Conservation (phyloP, 2,329 filamentous ascomycete genomes). For the Juglanconis juglandina region DNA sequence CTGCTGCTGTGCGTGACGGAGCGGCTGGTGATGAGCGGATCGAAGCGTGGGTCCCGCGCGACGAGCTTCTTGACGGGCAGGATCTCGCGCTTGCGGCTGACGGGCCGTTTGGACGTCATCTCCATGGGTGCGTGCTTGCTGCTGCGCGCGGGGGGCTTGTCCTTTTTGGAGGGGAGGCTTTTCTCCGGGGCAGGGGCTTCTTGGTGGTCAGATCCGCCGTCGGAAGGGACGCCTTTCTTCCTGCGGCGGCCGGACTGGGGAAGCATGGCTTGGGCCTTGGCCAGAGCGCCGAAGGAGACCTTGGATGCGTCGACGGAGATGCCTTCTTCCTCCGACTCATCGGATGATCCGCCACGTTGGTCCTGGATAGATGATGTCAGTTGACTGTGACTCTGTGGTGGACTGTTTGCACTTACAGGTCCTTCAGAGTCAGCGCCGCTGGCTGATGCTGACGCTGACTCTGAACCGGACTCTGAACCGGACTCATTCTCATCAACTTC, state of each 20-base stretch:
- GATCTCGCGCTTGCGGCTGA: slow-evolving; percentile 75
- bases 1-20: slow-evolving; percentile 20
- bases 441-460: neutral
- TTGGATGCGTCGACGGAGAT: slow-evolving; percentile 47
- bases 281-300: slow-evolving; percentile 86
- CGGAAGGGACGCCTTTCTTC: slow-evolving; percentile 21
- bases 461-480: slow-evolving; percentile 3
- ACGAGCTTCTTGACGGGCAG: slow-evolving; percentile 56
- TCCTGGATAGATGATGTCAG: slow-evolving; percentile 25
- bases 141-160: slow-evolving; percentile 22
- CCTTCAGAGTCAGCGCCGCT: neutral
- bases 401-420: neutral
- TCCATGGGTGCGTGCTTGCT: slow-evolving; percentile 89
- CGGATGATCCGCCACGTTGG: slow-evolving; percentile 26
- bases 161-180: slow-evolving; percentile 32
- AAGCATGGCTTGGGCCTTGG: slow-evolving; percentile 76
- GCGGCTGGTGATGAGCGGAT: slow-evolving; percentile 48
- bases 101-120: slow-evolving; percentile 76
- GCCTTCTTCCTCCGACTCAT: slow-evolving; percentile 32
- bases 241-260: slow-evolving; percentile 28
- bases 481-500: slow-evolving; percentile 14
- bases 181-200: slow-evolving; percentile 22
- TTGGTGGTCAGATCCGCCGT: slow-evolving; percentile 26
- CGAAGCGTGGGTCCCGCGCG: slow-evolving; percentile 83
- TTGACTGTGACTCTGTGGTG: neutral